Evolutionary conservation across 2,329 filamentous ascomycete species (phyloP).

Genomic region (Coniochaeta sp.): DNA sequence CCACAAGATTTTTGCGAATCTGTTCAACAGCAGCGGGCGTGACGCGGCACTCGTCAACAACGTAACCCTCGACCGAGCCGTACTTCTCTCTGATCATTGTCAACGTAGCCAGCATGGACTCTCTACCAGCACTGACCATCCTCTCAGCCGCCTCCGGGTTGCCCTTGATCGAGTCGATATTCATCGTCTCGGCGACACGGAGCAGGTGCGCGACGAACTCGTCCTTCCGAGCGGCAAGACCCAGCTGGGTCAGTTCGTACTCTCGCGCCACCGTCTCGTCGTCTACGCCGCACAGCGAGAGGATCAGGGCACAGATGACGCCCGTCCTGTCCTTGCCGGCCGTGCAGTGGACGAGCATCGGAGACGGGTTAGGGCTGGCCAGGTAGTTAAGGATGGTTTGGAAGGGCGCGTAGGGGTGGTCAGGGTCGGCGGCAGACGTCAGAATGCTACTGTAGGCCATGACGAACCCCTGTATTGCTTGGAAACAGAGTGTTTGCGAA

Average conservation of each 20-base stretch:
- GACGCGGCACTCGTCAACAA: slow-evolving; percentile 51
- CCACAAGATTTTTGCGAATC: slow-evolving; percentile 42
- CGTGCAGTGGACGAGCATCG: slow-evolving; percentile 64
- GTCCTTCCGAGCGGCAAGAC: slow-evolving; percentile 46
- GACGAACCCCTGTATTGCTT: slow-evolving; percentile 44
- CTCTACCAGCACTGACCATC: slow-evolving; percentile 39
- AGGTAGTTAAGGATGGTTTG: slow-evolving; percentile 48
- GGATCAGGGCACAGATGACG: slow-evolving; percentile 58
- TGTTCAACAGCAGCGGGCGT: slow-evolving; percentile 44
- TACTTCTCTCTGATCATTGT: slow-evolving; percentile 50
- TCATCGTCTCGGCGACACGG: slow-evolving; percentile 22
- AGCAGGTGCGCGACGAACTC: slow-evolving; percentile 43
- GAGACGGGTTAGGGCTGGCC: slow-evolving; percentile 28
- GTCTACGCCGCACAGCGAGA: slow-evolving; percentile 55
- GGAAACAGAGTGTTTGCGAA: background rate
- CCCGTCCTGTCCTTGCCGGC: slow-evolving; percentile 75
- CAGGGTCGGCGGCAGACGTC: slow-evolving; percentile 33
- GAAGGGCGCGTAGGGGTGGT: slow-evolving; percentile 47
- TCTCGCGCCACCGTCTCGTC: slow-evolving; percentile 56
- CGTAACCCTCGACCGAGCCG: slow-evolving; percentile 58
- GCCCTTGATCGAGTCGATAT: slow-evolving; percentile 34
- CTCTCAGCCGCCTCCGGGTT: slow-evolving; percentile 35
- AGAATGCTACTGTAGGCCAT: slow-evolving; percentile 58
- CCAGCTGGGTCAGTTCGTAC: slow-evolving; percentile 59
- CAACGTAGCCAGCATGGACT: slow-evolving; percentile 40